Evolutionary conservation across 257 asterid genomes (phyloP).

Genomic region (Linderniella brevidens): DNA sequence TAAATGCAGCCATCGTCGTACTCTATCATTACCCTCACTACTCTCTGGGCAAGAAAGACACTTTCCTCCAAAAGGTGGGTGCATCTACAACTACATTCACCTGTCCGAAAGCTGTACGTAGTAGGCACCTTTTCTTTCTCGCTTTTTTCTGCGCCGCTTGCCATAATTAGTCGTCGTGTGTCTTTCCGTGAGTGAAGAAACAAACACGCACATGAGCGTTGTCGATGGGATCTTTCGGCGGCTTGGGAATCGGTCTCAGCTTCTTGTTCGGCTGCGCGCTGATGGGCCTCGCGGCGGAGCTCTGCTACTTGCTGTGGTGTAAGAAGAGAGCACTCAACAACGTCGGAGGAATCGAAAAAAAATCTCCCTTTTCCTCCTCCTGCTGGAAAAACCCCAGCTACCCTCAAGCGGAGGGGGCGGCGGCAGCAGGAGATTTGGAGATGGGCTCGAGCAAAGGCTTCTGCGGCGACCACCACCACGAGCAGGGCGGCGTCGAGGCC

Average conservation of each 20-base stretch:
- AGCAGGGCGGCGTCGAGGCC: slow-evolving; percentile 28
- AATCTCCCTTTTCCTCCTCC: slow-evolving; percentile 18
- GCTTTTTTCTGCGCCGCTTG: too few species aligned
- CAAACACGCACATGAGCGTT: too few species aligned
- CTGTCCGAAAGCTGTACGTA: too few species aligned
- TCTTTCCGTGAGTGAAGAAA: too few species aligned
- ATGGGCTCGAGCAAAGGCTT: slow-evolving; percentile 22
- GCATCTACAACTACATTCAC: too few species aligned
- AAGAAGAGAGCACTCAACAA: slow-evolving; percentile 29
- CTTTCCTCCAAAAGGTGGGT: too few species aligned
- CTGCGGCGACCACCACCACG: too few species aligned
- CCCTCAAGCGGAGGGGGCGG: slow-evolving; percentile 14
- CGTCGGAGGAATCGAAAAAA: slow-evolving; percentile 15
- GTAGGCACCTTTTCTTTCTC: too few species aligned
- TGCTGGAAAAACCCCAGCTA: slow-evolving; percentile 37
- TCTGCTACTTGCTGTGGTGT: slow-evolving; percentile 61
- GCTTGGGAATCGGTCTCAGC: slow-evolving; percentile 66
- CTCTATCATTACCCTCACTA: too few species aligned
- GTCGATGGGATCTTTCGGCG: slow-evolving; percentile 65
- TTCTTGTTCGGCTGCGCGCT: slow-evolving; percentile 48
- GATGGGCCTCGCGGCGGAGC: slow-evolving; percentile 58
- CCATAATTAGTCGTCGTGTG: too few species aligned
- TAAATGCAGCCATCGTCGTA: too few species aligned
- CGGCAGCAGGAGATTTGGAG: slow-evolving; percentile 26
- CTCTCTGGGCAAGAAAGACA: too few species aligned